Conservation (phyloP, 306 rosid genomes). For the Dalbergia cultrata region DNA sequence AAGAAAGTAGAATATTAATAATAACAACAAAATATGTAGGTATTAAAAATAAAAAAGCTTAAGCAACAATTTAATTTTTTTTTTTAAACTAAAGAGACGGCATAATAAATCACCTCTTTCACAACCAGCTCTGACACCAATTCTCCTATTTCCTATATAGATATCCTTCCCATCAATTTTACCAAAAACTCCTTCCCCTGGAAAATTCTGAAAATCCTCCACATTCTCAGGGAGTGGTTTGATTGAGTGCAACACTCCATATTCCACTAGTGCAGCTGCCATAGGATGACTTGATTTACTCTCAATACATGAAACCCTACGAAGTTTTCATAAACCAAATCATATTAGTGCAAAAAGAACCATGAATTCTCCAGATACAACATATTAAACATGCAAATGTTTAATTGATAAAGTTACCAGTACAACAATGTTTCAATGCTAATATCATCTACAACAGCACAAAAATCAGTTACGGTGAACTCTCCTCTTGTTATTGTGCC, state of each 20-base stretch:
- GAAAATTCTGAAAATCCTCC: slow-evolving; percentile 74
- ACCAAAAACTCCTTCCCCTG: slow-evolving; percentile 86
- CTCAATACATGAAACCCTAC: slow-evolving; percentile 91
- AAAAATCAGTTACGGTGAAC: slow-evolving; percentile 69
- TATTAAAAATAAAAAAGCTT: slow-evolving; percentile 2
- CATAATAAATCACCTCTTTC: slow-evolving; percentile 57
- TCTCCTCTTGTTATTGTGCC: slow-evolving; percentile 92
- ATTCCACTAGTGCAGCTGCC: slow-evolving; percentile 82
- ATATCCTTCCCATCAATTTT: slow-evolving; percentile 72
- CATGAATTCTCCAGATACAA: background rate
- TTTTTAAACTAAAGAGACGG: background rate
- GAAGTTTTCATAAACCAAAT: slow-evolving; percentile 25
- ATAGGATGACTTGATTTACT: slow-evolving; percentile 97
- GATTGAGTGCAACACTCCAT: slow-evolving; percentile 64
- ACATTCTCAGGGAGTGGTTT: slow-evolving; percentile 80
- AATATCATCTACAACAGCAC: slow-evolving; percentile 53
- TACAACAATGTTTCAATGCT: slow-evolving; percentile 66
- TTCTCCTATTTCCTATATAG: slow-evolving; percentile 77
- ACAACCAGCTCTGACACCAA: slow-evolving; percentile 66
- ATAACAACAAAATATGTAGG: background rate
- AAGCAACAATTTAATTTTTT: background rate
- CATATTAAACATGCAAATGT: background rate
- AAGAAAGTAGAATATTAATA: background rate
- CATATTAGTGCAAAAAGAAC: background rate
- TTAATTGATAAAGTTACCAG: slow-evolving; percentile 61